A percentile compares a stretch with the other conserved stretches of the same genome.
These are phyloP conservation scores for Penicillium pulvis DNA, from an alignment of 495 filamentous ascomycete species.

Conservation along the genomic window DNA sequence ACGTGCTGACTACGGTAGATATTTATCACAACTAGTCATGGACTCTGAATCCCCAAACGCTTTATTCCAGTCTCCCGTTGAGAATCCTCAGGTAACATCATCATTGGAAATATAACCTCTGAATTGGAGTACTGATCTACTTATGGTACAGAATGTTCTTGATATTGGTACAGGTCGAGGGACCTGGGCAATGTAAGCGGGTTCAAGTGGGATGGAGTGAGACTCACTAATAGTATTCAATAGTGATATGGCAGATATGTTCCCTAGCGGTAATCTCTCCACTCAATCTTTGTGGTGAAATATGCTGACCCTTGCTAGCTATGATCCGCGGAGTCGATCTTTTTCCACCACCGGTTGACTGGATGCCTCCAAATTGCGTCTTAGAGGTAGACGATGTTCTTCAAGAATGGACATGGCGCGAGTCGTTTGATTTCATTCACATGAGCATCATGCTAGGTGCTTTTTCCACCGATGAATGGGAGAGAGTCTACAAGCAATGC, in stretches of 20 bases:
- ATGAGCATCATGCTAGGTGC: constrained; percentile 16
- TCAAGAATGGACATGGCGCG: constrained; percentile 11
- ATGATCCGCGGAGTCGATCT: constrained; percentile 10
- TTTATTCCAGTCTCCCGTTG: constrained; percentile 12
- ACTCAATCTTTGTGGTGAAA: no score
- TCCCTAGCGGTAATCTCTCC: constrained; percentile 1
- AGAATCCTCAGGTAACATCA: neutral
- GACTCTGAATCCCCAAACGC: constrained; percentile 9
- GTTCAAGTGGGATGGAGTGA: neutral
- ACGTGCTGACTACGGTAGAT: constrained; percentile 8
- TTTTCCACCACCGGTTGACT: constrained; percentile 8
- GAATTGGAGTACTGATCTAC: neutral
- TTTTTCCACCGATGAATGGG: neutral
- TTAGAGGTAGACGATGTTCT: constrained; percentile 11
- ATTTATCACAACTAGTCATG: constrained; percentile 9
- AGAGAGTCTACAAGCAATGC: constrained; percentile 9
- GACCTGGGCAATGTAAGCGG: constrained; percentile 12
- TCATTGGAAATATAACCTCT: neutral
- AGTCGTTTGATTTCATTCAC: constrained; percentile 12
- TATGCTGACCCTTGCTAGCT: neutral
- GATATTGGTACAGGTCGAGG: constrained; percentile 19
- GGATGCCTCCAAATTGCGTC: constrained; percentile 11
- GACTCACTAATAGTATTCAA: neutral
- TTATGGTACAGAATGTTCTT: constrained; percentile 3
- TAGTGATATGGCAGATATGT: constrained; percentile 13